These are phyloP conservation scores for Dimargaris cristalligena DNA, from an alignment of 192 early-diverging fungal species.

Conservation along the genomic window DNA sequence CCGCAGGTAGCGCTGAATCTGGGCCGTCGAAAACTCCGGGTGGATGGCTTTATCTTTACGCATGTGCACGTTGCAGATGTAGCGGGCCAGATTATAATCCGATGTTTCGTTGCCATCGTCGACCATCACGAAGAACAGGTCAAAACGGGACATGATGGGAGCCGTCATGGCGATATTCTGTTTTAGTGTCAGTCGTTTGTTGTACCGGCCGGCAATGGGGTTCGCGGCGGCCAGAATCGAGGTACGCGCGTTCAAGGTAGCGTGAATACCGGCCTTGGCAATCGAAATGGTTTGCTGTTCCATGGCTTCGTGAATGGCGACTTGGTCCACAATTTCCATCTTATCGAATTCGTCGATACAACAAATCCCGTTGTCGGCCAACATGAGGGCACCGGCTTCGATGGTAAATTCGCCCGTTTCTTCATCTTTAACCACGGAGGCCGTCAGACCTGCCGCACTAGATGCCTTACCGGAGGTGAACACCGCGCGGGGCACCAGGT, in stretches of 20 bases:
- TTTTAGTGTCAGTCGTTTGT: slow-evolving; percentile 81
- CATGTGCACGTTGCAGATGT: slow-evolving; percentile 80
- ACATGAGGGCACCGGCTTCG: slow-evolving; percentile 92
- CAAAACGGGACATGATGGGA: slow-evolving; percentile 98
- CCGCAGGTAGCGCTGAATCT: slow-evolving; percentile 69
- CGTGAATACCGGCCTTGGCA: slow-evolving; percentile 92
- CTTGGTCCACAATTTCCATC: slow-evolving; percentile 91
- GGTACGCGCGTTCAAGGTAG: slow-evolving; percentile 83
- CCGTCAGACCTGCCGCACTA: slow-evolving; percentile 89
- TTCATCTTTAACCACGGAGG: slow-evolving; percentile 86
- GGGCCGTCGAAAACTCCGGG: slow-evolving; percentile 55
- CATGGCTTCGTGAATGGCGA: slow-evolving; percentile 99
- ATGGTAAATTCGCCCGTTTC: slow-evolving; percentile 96
- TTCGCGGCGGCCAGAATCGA: slow-evolving; percentile 95
- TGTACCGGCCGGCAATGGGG: slow-evolving; percentile 87
- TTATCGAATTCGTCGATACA: slow-evolving; percentile 99
- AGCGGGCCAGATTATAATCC: slow-evolving; percentile 79
- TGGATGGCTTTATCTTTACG: slow-evolving; percentile 42
- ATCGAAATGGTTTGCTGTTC: slow-evolving; percentile 97
- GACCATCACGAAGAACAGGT: slow-evolving; percentile 92
- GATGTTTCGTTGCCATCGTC: slow-evolving; percentile 81
- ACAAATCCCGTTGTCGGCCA: slow-evolving; percentile 96
- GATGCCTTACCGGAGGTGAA: slow-evolving; percentile 95
- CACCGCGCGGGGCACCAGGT: slow-evolving; percentile 79
- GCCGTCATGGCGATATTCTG: slow-evolving; percentile 95